Percentiles rank a stretch among this genome's conserved stretches.
phyloP scores from a whole-genome alignment of 1,139 yeast species.

The Diutina pseudorugosa region DNA sequence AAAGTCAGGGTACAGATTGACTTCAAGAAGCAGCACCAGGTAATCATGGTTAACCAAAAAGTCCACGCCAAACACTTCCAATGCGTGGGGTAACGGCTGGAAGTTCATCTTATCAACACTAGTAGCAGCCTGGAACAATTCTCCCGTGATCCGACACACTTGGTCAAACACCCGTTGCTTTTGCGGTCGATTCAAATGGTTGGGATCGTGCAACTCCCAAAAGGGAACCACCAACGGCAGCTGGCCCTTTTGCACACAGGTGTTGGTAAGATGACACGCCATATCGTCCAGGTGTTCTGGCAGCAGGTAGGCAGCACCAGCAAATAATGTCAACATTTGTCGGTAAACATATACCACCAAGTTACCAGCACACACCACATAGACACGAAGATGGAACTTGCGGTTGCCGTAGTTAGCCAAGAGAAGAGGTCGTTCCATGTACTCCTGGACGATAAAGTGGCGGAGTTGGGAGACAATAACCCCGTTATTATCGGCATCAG shows the following conservation, averaged over 20 bases:
- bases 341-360: conserved; percentile 67
- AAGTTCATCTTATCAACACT: conserved; percentile 75
- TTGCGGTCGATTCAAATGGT: conserved; percentile 12
- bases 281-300: conserved; percentile 27
- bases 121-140: conserved; percentile 73
- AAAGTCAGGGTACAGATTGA: conserved; percentile 91
- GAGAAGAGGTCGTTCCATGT: conserved; percentile 55
- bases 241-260: conserved; percentile 64
- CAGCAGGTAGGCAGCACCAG: conserved; percentile 37
- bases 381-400: conserved; percentile 82
- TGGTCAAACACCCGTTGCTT: conserved; percentile 36
- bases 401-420: conserved; percentile 46
- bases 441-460: conserved; percentile 82
- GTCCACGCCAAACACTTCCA: conserved; percentile 84
- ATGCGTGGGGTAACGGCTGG: conserved; percentile 73
- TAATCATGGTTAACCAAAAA: conserved; percentile 53
- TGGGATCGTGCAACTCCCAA: conserved; percentile 41
- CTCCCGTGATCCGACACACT: conserved; percentile 51
- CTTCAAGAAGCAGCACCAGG: conserved; percentile 58
- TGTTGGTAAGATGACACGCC: conserved; percentile 78
- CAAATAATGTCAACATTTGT: conserved; percentile 72
- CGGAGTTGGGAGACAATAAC: conserved; percentile 78
- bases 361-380: conserved; percentile 69
- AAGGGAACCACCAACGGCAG: conserved; percentile 51
- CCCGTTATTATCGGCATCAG: conserved; percentile 35